Evolutionary conservation across 306 rosid genomes (phyloP).

Genomic region (Cucumis melo): DNA sequence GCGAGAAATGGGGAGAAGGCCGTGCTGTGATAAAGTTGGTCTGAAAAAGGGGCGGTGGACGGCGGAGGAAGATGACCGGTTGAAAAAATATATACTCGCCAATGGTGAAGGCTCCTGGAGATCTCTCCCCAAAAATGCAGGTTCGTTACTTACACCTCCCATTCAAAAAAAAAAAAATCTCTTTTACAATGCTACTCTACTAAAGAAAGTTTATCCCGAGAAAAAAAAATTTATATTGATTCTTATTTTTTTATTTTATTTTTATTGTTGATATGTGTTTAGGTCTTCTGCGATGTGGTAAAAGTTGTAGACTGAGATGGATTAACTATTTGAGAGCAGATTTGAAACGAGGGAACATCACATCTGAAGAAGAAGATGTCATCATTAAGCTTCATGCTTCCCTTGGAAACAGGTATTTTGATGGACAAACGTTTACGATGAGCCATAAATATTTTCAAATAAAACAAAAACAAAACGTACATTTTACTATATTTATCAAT

Average conservation of each 20-base stretch:
- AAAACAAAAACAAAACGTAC: no score
- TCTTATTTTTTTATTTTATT: no score
- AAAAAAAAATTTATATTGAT: no score
- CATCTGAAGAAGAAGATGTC: not conserved
- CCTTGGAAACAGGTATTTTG: slow-evolving; percentile 11
- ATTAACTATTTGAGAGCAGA: not conserved
- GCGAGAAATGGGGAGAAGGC: slow-evolving; percentile 60
- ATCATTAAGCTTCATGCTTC: not conserved
- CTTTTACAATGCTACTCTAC: no score
- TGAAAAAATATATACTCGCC: slow-evolving; percentile 36
- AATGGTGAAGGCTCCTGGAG: slow-evolving; percentile 96
- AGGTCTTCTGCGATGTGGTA: slow-evolving; percentile 75
- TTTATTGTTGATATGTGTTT: no score
- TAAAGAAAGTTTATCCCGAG: no score
- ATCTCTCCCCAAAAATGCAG: slow-evolving; percentile 71
- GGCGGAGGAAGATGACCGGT: slow-evolving; percentile 50
- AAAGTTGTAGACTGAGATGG: slow-evolving; percentile 15
- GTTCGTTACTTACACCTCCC: slow-evolving; percentile 8
- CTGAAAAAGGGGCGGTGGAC: slow-evolving; percentile 82
- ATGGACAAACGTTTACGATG: no score
- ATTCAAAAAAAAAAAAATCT: no score
- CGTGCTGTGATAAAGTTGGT: slow-evolving; percentile 84
- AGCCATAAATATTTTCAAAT: no score
- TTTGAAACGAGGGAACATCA: not conserved
- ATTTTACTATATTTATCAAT: no score